Conservation (phyloP, 306 rosid genomes). For the Vigna nakashimae region DNA sequence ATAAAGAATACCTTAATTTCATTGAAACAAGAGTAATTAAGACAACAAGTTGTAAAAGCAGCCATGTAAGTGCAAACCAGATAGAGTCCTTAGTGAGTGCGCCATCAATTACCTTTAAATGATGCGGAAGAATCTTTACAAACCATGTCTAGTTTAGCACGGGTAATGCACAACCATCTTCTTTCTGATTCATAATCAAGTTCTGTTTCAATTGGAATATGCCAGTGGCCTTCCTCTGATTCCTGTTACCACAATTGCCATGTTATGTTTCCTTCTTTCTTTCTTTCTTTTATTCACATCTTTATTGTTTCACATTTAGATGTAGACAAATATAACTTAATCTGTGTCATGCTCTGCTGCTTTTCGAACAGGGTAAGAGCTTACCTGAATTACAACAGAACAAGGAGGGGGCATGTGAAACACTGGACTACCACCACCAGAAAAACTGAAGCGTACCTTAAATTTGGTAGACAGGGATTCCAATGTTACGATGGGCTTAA, state of each 20-base stretch:
- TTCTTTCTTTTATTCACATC: slow-evolving; percentile 23
- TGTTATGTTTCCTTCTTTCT: slow-evolving; percentile 30
- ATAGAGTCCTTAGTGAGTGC: slow-evolving; percentile 20
- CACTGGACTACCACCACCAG: slow-evolving; percentile 72
- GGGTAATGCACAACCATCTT: slow-evolving; percentile 83
- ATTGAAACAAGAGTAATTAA: background rate
- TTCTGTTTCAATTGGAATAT: slow-evolving; percentile 80
- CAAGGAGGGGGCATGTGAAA: slow-evolving; percentile 96
- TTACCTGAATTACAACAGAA: slow-evolving; percentile 92
- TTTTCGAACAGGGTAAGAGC: slow-evolving; percentile 6
- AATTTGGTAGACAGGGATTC: slow-evolving; percentile 40
- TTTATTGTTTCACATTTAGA: slow-evolving; percentile 30
- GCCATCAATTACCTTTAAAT: slow-evolving; percentile 57
- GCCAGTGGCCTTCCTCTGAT: slow-evolving; percentile 93
- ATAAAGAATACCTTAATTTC: slow-evolving; percentile 17
- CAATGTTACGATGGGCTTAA: slow-evolving; percentile 33
- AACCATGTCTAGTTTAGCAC: slow-evolving; percentile 52
- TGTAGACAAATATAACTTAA: slow-evolving; percentile 22
- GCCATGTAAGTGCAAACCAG: slow-evolving; percentile 31
- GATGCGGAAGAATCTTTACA: slow-evolving; percentile 44
- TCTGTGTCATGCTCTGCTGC: background rate
- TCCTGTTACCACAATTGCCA: slow-evolving; percentile 66
- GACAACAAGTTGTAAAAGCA: slow-evolving; percentile 16
- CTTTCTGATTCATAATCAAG: slow-evolving; percentile 64
- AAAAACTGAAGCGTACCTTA: slow-evolving; percentile 84